These are phyloP conservation scores for Cladosporium cucumerinum DNA, from an alignment of 2,329 filamentous ascomycete genomes.

Conservation along the genomic window DNA sequence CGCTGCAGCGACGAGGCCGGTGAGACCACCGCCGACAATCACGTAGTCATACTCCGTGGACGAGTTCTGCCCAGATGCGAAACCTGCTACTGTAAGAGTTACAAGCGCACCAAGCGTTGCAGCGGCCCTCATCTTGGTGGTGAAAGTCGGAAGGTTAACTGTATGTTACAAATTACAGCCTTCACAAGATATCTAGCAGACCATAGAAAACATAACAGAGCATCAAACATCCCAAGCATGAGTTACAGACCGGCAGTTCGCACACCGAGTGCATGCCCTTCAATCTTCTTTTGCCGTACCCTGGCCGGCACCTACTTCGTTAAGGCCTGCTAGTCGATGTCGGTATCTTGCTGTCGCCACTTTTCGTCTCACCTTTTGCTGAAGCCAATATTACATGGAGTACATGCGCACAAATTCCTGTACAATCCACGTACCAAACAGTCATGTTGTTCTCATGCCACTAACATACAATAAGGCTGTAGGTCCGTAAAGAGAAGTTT, in stretches of 20 bases:
- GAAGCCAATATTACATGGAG: not conserved
- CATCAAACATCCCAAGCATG: not conserved
- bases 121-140: not conserved
- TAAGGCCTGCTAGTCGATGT: not conserved
- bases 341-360: not conserved
- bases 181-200: not conserved
- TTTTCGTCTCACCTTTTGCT: not conserved
- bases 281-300: not conserved
- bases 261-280: not conserved
- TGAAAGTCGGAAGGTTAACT: not conserved
- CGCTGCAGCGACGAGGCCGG: conserved; percentile 31
- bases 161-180: not conserved
- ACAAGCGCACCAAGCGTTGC: not conserved
- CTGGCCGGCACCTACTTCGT: not conserved
- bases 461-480: no score
- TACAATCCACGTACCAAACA: not conserved
- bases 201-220: not conserved
- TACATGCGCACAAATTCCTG: not conserved
- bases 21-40: conserved; percentile 32
- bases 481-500: not conserved
- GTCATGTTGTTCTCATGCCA: no score
- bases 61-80: not conserved
- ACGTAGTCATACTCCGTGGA: conserved; percentile 28
- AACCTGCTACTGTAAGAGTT: not conserved
- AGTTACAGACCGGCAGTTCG: not conserved